Evolutionary conservation across 176 grass and related monocot species (phyloP).

Genomic region (Stipa capillata): DNA sequence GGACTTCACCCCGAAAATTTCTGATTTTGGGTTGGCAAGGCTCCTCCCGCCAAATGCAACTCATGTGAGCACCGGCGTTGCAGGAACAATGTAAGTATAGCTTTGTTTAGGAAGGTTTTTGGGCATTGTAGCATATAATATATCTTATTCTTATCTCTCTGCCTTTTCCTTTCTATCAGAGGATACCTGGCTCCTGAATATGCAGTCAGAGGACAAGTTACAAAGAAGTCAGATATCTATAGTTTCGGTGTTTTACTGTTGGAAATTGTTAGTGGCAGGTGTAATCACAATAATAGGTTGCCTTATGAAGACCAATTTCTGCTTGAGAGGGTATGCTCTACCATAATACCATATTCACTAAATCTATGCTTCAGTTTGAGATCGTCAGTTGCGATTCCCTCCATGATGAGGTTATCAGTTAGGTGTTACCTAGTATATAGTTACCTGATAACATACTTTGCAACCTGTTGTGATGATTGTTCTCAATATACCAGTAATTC

Average conservation of each 20-base stretch:
- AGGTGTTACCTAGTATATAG: slow-evolving; percentile 11
- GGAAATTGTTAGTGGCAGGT: slow-evolving; percentile 78
- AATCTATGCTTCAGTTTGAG: neutral
- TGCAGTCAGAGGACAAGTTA: slow-evolving; percentile 73
- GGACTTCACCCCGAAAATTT: slow-evolving; percentile 78
- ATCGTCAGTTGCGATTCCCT: neutral
- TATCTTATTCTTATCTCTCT: neutral
- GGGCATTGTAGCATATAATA: neutral
- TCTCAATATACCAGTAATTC: neutral
- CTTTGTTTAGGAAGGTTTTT: neutral
- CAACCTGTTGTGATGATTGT: neutral
- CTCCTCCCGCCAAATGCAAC: slow-evolving; percentile 66
- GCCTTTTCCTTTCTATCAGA: slow-evolving; percentile 13
- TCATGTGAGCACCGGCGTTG: slow-evolving; percentile 77
- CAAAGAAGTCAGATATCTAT: slow-evolving; percentile 83
- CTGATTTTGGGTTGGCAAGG: slow-evolving; percentile 84
- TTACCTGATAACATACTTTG: neutral
- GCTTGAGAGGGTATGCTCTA: slow-evolving; percentile 66
- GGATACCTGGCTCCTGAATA: slow-evolving; percentile 87
- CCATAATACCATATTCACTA: slow-evolving; percentile 2
- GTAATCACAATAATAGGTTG: slow-evolving; percentile 66
- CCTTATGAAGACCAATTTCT: slow-evolving; percentile 76
- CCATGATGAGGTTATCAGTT: neutral
- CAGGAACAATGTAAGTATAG: slow-evolving; percentile 71
- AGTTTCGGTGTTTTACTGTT: slow-evolving; percentile 82